These are phyloP conservation scores for Rhizoclosmatium hyalinum DNA, from an alignment of 371 early-diverging fungal genomes.

Conservation along the genomic window DNA sequence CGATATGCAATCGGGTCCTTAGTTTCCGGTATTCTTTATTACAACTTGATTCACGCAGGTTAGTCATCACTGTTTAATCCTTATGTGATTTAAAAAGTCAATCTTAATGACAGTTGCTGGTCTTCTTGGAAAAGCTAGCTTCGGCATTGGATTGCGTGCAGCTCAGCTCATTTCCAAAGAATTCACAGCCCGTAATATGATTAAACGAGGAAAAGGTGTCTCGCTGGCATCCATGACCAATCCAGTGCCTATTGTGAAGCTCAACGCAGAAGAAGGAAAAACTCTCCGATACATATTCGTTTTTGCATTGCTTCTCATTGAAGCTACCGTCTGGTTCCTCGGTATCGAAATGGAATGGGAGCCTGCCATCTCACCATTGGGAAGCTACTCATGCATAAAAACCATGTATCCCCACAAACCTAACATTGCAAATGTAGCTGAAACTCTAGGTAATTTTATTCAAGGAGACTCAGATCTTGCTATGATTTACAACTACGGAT, in stretches of 20 bases:
- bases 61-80: not conserved
- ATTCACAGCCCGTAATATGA: conserved; percentile 27
- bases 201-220: conserved; percentile 28
- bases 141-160: conserved; percentile 9
- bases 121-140: conserved; percentile 22
- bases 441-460: conserved; percentile 16
- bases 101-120: conserved; percentile 8
- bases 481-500: conserved; percentile 27
- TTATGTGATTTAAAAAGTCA: not conserved
- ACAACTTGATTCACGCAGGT: conserved; percentile 33
- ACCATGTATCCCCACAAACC: conserved; percentile 8
- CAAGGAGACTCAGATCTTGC: conserved; percentile 28
- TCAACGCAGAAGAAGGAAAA: conserved; percentile 28
- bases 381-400: conserved; percentile 15
- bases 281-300: conserved; percentile 24
- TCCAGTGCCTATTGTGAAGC: conserved; percentile 19
- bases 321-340: conserved; percentile 27
- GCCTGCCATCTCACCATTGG: conserved; percentile 13
- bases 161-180: conserved; percentile 27
- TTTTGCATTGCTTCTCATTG: conserved; percentile 19
- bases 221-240: conserved; percentile 17
- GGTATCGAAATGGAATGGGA: conserved; percentile 31
- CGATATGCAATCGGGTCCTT: conserved; percentile 14
- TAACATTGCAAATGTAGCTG: not conserved
- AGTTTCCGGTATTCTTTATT: conserved; percentile 20